Evolutionary conservation across 2,329 filamentous ascomycete species (phyloP).

Genomic region (Ilyonectria sp.): DNA sequence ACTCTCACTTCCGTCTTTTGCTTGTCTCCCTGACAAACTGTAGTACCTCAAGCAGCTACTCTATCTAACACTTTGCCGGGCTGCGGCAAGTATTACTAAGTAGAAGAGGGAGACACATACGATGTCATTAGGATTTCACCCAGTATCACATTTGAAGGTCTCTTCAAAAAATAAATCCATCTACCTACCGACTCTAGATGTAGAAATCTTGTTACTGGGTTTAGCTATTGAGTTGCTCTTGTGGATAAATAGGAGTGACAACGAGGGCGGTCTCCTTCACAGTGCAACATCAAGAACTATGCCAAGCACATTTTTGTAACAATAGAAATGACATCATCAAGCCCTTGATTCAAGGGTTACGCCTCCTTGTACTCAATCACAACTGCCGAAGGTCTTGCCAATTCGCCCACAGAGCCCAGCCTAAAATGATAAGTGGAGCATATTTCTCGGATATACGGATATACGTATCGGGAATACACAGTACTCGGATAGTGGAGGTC

Average conservation of each 20-base stretch:
- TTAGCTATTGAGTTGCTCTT: not conserved
- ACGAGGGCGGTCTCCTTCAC: too few relatives aligned
- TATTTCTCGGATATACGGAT: too few relatives aligned
- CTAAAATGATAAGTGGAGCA: too few relatives aligned
- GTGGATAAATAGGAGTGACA: not conserved
- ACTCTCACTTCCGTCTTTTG: not conserved
- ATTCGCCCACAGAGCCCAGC: too few relatives aligned
- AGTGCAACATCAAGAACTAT: too few relatives aligned
- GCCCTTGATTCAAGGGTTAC: too few relatives aligned
- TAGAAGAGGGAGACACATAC: not conserved
- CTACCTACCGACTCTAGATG: not conserved
- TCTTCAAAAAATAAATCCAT: not conserved
- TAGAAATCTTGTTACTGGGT: not conserved
- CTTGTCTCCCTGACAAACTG: not conserved
- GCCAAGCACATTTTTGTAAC: too few relatives aligned
- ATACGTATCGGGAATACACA: too few relatives aligned
- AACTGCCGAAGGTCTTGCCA: too few relatives aligned
- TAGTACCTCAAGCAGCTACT: not conserved
- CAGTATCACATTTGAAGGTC: not conserved
- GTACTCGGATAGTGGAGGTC: too few relatives aligned
- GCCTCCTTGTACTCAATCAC: too few relatives aligned
- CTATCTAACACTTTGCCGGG: not conserved
- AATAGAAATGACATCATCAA: too few relatives aligned
- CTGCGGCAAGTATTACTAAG: conserved; percentile 1
- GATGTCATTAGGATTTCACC: not conserved